These are phyloP conservation scores for Penicillium vulpinum DNA, from an alignment of 2,329 filamentous ascomycete genomes.

Conservation along the genomic window DNA sequence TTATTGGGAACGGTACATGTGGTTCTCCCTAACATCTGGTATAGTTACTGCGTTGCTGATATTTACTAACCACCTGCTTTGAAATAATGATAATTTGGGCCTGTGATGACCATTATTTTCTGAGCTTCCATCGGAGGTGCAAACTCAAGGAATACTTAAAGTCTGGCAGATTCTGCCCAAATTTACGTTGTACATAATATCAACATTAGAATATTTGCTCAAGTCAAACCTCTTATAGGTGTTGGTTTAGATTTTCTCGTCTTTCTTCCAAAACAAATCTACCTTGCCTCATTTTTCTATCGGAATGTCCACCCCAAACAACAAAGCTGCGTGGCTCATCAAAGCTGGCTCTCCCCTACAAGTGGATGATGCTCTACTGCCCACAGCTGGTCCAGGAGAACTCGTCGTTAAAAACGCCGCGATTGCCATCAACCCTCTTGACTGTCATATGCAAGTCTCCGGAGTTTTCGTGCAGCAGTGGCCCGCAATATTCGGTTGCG, in stretches of 20 bases:
- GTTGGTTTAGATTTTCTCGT: too few relatives aligned
- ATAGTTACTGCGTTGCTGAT: not conserved
- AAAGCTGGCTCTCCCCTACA: not conserved
- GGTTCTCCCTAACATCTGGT: not conserved
- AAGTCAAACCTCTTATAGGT: not conserved
- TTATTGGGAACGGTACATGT: not conserved
- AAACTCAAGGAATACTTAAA: not conserved
- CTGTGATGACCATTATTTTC: not conserved
- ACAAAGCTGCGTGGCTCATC: not conserved
- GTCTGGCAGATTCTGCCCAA: not conserved
- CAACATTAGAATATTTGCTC: not conserved
- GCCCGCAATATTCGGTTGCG: not conserved
- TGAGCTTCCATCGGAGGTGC: not conserved
- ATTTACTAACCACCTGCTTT: not conserved
- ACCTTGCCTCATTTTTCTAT: not conserved
- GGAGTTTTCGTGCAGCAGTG: not conserved
- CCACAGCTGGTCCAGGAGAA: not conserved
- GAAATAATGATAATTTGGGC: not conserved
- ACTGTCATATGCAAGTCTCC: not conserved
- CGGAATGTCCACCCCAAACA: not conserved
- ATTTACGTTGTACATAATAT: not conserved
- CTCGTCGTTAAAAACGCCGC: not conserved
- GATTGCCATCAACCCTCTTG: not conserved
- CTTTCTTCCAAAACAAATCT: not conserved
- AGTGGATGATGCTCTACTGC: not conserved